Evolutionary conservation across 768 basidiomycete species (phyloP).

Genomic region (Tylopilus rubrobrunneus): DNA sequence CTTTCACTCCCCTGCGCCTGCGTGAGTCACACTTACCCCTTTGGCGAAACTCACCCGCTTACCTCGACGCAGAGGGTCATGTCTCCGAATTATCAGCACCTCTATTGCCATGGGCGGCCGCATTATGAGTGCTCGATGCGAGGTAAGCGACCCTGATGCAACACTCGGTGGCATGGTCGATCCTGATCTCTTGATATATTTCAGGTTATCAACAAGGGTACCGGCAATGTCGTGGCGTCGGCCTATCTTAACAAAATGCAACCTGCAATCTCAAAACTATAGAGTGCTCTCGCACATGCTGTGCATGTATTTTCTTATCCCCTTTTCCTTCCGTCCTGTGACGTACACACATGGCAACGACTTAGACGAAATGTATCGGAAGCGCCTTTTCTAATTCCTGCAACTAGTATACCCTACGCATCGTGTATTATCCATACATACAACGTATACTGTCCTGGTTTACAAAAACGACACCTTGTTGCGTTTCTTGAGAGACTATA

Average conservation of each 20-base stretch:
- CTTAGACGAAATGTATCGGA: conserved; percentile 24
- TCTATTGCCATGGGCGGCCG: conserved; percentile 65
- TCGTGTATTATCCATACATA: conserved; percentile 21
- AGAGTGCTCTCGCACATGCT: conserved; percentile 5
- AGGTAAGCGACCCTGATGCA: conserved; percentile 39
- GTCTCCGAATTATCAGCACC: conserved; percentile 56
- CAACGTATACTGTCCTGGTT: background rate
- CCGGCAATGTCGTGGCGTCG: conserved; percentile 59
- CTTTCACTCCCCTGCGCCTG: conserved; percentile 65
- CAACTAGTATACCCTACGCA: conserved; percentile 18
- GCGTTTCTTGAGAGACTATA: conserved; percentile 4
- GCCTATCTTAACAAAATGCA: conserved; percentile 75
- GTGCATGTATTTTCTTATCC: background rate
- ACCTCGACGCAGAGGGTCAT: conserved; percentile 45
- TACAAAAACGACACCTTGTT: conserved; percentile 4
- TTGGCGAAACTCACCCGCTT: conserved; percentile 3
- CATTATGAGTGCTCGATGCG: conserved; percentile 69
- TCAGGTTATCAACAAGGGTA: conserved; percentile 57
- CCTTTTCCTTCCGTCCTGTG: background rate
- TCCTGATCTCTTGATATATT: background rate
- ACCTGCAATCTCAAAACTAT: conserved; percentile 49
- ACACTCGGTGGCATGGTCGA: background rate
- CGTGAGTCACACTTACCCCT: conserved; percentile 38
- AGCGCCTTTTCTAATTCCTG: conserved; percentile 11
- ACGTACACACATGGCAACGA: conserved; percentile 11